Percentiles rank a stretch among this genome's conserved stretches.
Evolutionary conservation across 163 green algal genomes (phyloP).

Genomic region (Prototheca wickerhamii): DNA sequence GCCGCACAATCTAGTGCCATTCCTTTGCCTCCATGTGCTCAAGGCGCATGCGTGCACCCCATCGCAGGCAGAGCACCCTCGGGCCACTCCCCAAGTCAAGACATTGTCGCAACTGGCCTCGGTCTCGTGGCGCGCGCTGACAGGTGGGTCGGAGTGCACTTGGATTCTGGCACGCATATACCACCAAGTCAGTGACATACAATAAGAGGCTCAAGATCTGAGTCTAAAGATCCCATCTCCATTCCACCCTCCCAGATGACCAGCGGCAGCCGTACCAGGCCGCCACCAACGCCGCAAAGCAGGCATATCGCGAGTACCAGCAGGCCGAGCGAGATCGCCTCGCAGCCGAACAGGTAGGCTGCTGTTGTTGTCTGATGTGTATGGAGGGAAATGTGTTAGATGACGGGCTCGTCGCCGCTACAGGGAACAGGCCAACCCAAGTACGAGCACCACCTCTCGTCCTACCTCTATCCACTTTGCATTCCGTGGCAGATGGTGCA

Average conservation of each 20-base stretch:
- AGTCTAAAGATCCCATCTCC: not conserved
- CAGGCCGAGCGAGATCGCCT: not conserved
- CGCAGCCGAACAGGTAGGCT: not conserved
- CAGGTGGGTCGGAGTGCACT: not conserved
- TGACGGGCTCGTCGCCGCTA: too few species aligned
- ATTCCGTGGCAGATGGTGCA: not conserved
- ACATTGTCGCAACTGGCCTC: not conserved
- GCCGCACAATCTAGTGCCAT: too few species aligned
- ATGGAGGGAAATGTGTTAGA: not conserved
- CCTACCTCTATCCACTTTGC: too few species aligned
- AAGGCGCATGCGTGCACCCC: not conserved
- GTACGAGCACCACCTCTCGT: too few species aligned
- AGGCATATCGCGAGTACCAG: conserved; percentile 1
- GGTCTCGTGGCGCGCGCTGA: not conserved
- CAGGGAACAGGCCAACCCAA: too few species aligned
- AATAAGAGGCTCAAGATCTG: too few species aligned
- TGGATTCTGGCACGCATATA: not conserved
- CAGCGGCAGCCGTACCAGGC: not conserved
- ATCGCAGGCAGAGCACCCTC: conserved; percentile 1
- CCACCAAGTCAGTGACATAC: too few species aligned
- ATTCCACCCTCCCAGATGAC: conserved; percentile 1
- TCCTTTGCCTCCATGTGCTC: not conserved
- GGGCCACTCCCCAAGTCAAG: not conserved
- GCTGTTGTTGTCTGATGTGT: not conserved
- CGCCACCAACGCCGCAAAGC: not conserved